phyloP scores from a whole-genome alignment of 2,329 filamentous ascomycete genomes.

The Xylariales sp. region DNA sequence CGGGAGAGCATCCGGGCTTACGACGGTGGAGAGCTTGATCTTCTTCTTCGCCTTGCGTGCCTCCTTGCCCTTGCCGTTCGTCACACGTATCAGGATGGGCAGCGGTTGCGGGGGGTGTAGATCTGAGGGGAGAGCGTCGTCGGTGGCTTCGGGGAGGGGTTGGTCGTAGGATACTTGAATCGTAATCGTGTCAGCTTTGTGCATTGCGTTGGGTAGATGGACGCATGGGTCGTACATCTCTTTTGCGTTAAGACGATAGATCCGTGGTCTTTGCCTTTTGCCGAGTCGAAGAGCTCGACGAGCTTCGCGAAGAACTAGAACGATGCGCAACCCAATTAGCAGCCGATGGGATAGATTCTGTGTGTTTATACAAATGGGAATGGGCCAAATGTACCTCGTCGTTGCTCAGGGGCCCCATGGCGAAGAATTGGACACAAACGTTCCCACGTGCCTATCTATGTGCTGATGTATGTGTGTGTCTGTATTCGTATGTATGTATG shows the following conservation, averaged over 20 bases:
- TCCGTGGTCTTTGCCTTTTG: conserved; percentile 77
- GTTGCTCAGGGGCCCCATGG: conserved; percentile 66
- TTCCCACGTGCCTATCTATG: conserved; percentile 3
- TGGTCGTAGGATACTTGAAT: conserved; percentile 57
- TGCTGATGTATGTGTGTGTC: not conserved
- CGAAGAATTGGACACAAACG: conserved; percentile 20
- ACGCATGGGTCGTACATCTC: conserved; percentile 64
- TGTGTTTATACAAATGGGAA: not conserved
- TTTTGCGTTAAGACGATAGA: conserved; percentile 82
- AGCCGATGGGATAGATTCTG: conserved; percentile 15
- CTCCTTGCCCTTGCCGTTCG: conserved; percentile 77
- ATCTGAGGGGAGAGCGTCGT: conserved; percentile 68
- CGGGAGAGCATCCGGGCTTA: conserved; percentile 80
- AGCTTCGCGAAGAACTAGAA: conserved; percentile 79
- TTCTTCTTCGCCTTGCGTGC: conserved; percentile 62
- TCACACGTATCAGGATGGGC: conserved; percentile 84
- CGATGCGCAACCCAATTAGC: conserved; percentile 22
- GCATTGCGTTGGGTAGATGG: not conserved
- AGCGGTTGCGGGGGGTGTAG: conserved; percentile 68
- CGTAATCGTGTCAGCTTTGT: conserved; percentile 13
- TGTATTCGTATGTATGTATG: not conserved
- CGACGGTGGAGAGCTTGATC: conserved; percentile 84
- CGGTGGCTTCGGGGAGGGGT: conserved; percentile 56
- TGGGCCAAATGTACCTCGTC: conserved; percentile 62
- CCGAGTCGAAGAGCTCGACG: conserved; percentile 73